A percentile compares a stretch with the other conserved stretches of the same genome.
phyloP scores from a whole-genome alignment of 208 protist species.

The Balamuthia mandrillaris region DNA sequence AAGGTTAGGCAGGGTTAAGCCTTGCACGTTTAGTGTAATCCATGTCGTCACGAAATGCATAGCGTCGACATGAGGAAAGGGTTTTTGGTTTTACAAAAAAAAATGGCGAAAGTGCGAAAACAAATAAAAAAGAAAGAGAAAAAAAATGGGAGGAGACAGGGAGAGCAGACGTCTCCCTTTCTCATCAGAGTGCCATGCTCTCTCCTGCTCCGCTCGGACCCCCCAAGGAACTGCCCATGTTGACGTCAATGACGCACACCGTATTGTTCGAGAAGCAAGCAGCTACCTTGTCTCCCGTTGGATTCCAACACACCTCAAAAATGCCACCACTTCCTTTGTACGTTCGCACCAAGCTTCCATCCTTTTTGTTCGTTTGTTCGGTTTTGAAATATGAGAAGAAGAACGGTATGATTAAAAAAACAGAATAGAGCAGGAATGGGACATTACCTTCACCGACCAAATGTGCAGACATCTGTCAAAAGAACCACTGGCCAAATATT shows the following conservation, averaged over 20 bases:
- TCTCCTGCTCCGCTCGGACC: too few species aligned
- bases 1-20: too few species aligned
- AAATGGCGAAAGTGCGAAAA: too few species aligned
- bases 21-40: too few species aligned
- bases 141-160: too few species aligned
- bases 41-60: too few species aligned
- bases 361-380: slow-evolving; percentile 45
- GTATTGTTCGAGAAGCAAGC: slow-evolving; percentile 66
- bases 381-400: slow-evolving; percentile 31
- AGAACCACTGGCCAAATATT: slow-evolving; percentile 76
- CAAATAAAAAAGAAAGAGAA: too few species aligned
- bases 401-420: not conserved
- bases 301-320: slow-evolving; percentile 80
- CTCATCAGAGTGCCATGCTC: too few species aligned
- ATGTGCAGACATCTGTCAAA: slow-evolving; percentile 75
- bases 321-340: slow-evolving; percentile 74
- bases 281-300: slow-evolving; percentile 62
- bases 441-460: slow-evolving; percentile 66
- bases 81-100: too few species aligned
- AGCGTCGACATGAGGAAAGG: too few species aligned
- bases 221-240: too few species aligned
- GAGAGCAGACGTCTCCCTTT: too few species aligned
- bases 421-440: not conserved
- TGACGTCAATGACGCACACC: slow-evolving; percentile 66
- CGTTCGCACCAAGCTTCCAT: slow-evolving; percentile 71